phyloP scores from a whole-genome alignment of 768 basidiomycete species.

The Chalciporus pseudorubinellus region DNA sequence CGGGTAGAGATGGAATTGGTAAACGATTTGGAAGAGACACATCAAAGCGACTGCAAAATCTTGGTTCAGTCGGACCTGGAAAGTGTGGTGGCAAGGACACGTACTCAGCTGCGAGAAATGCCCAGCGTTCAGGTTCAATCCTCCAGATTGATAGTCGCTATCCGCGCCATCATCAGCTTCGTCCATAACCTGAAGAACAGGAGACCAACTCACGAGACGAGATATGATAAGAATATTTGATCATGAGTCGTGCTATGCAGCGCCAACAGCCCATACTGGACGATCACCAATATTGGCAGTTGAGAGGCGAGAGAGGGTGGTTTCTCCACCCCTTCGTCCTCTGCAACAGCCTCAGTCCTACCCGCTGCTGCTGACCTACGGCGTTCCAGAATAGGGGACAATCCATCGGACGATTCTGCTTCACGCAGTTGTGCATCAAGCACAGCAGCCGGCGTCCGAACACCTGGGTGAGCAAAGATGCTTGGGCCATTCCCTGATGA shows the following conservation, averaged over 20 bases:
- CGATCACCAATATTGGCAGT: constrained; percentile 79
- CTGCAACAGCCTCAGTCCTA: constrained; percentile 32
- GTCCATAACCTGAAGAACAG: neutral
- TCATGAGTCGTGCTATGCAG: constrained; percentile 88
- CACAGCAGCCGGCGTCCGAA: constrained; percentile 73
- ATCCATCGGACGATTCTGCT: constrained; percentile 37
- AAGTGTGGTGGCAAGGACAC: constrained; percentile 19
- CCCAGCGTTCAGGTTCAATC: constrained; percentile 85
- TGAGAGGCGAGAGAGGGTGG: constrained; percentile 66
- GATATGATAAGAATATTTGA: constrained; percentile 88
- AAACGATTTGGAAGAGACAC: constrained; percentile 91
- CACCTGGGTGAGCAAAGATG: constrained; percentile 83
- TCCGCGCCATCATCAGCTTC: neutral
- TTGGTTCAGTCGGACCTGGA: constrained; percentile 2
- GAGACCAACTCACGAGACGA: constrained; percentile 45
- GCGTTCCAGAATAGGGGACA: constrained; percentile 56
- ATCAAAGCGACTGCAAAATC: constrained; percentile 74
- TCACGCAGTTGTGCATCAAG: constrained; percentile 64
- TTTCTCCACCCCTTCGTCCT: constrained; percentile 49
- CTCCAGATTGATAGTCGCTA: constrained; percentile 83
- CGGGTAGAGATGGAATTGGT: constrained; percentile 91
- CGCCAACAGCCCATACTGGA: constrained; percentile 88
- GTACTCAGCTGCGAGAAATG: constrained; percentile 89
- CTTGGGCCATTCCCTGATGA: constrained; percentile 60
- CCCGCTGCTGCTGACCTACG: constrained; percentile 28